Conservation (phyloP, 164 flowering plant species). For the Brasenia schreberi region DNA sequence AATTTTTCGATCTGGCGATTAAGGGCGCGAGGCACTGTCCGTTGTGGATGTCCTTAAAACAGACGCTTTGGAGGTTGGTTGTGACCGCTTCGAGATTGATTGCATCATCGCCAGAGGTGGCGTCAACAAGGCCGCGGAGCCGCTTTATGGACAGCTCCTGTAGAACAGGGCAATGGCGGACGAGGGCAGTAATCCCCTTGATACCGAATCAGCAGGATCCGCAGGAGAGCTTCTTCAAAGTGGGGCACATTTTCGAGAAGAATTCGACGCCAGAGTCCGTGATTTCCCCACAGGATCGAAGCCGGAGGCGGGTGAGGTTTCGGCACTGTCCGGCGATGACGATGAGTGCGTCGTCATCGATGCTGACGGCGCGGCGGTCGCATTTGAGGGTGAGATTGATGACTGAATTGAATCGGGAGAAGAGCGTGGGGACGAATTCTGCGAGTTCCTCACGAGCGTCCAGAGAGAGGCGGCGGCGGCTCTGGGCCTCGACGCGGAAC, state of each 20-base stretch:
- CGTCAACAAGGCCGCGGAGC: slow-evolving; percentile 47
- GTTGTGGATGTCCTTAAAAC: slow-evolving; percentile 65
- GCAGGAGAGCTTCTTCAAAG: slow-evolving; percentile 62
- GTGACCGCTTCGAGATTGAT: slow-evolving; percentile 50
- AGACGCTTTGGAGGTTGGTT: slow-evolving; percentile 34
- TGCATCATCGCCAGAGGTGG: slow-evolving; percentile 28
- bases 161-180: slow-evolving; percentile 40
- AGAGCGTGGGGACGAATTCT: slow-evolving; percentile 26
- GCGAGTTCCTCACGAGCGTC: slow-evolving; percentile 45
- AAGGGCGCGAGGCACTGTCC: slow-evolving; percentile 77
- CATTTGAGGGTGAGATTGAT: slow-evolving; percentile 68
- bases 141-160: slow-evolving; percentile 87
- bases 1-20: slow-evolving; percentile 43
- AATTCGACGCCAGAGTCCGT: slow-evolving; percentile 52
- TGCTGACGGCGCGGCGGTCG: slow-evolving; percentile 55
- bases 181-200: slow-evolving; percentile 60
- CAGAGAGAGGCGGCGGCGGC: slow-evolving; percentile 62
- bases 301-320: slow-evolving; percentile 61
- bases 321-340: slow-evolving; percentile 49
- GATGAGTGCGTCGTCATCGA: slow-evolving; percentile 53
- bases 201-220: slow-evolving; percentile 76
- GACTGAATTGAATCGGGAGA: slow-evolving; percentile 65
- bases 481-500: slow-evolving; percentile 68
- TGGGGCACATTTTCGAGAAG: slow-evolving; percentile 41
- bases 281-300: slow-evolving; percentile 72